Evolutionary conservation across 805 yeast genomes (phyloP), one percentile per base, ranked within the genome.

Genomic region (Clavispora carvajalis): DNA sequence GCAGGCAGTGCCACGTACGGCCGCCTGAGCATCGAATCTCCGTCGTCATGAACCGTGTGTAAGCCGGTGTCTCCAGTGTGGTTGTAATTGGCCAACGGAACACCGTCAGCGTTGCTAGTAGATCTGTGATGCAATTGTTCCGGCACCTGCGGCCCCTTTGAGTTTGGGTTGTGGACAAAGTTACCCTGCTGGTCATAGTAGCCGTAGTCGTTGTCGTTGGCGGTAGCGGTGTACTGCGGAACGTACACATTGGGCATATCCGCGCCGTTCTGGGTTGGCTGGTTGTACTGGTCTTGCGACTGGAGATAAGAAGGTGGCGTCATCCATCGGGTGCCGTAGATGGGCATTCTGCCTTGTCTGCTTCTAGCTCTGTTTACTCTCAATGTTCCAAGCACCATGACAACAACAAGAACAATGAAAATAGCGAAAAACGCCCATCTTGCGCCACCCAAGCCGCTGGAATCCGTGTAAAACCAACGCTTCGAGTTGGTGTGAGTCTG

Each of bases 271-370:
- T 57, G 57, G 2, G 44, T 34, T 1, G 73, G 74, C 34, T 69
- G 71, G 39, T 72, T 65, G 48, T 77, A 74, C 43, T 77, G 80
- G 38, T 65, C 67, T 52, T 84, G 85, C 1, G 88, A 76, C 49
- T 80, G 87, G 35, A 69, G 57, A 54, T 86, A 86, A 9, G 81
- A 70, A 0, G 95, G 95, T 6, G 96, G 96, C 0, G 93, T 83
- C 67, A 88, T 77, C 95, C 95, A 85, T 9, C 85, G 76, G 1
- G 93, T 85, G 8, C 91, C 91, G 44, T 76, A 65, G 1, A 86
- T 67, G 0, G 95, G 95, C 21, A 63, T 67, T 46, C 67, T 63
- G 1, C 82, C 82, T 18, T 55, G 53, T 33, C 54, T 60, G 8
- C 64, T 48, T 58, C 95, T 69, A 41, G 68, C 69, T 34, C 66